phyloP scores from a whole-genome alignment of 1,139 yeast genomes.

The Candida smagusa region DNA sequence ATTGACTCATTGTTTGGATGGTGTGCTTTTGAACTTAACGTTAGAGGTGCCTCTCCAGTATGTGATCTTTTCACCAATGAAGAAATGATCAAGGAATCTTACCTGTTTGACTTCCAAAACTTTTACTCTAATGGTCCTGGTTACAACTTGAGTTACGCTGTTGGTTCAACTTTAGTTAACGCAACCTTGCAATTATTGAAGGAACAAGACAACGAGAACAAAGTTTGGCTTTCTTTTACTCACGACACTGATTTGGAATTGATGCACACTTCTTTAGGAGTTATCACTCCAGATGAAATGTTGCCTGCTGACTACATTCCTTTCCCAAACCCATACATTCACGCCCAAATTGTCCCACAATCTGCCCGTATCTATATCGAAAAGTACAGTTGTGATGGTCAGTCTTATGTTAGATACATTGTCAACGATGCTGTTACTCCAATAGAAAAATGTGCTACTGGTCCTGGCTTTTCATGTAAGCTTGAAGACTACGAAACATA shows the following conservation, averaged over 20 bases:
- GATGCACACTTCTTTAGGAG: constrained; percentile 23
- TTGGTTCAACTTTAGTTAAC: constrained; percentile 48
- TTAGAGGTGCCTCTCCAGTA: constrained; percentile 45
- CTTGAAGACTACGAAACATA: constrained; percentile 20
- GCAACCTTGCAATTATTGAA: constrained; percentile 45
- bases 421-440: constrained; percentile 31
- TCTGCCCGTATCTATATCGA: constrained; percentile 28
- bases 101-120: constrained; percentile 41
- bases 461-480: constrained; percentile 35
- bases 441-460: constrained; percentile 22
- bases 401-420: constrained; percentile 24
- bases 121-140: constrained; percentile 56
- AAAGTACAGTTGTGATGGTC: constrained; percentile 20
- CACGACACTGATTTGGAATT: constrained; percentile 31
- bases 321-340: constrained; percentile 25
- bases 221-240: constrained; percentile 25
- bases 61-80: constrained; percentile 52
- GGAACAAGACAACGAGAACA: constrained; percentile 19
- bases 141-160: constrained; percentile 35
- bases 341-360: constrained; percentile 25
- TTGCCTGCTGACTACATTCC: constrained; percentile 23
- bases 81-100: constrained; percentile 44
- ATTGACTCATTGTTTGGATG: constrained; percentile 36
- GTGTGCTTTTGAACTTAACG: constrained; percentile 56
- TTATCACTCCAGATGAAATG: constrained; percentile 17